Percentiles rank a stretch among this genome's conserved stretches.
Conservation (phyloP, 2,329 filamentous ascomycete species). For the Diplocarpon mali region DNA sequence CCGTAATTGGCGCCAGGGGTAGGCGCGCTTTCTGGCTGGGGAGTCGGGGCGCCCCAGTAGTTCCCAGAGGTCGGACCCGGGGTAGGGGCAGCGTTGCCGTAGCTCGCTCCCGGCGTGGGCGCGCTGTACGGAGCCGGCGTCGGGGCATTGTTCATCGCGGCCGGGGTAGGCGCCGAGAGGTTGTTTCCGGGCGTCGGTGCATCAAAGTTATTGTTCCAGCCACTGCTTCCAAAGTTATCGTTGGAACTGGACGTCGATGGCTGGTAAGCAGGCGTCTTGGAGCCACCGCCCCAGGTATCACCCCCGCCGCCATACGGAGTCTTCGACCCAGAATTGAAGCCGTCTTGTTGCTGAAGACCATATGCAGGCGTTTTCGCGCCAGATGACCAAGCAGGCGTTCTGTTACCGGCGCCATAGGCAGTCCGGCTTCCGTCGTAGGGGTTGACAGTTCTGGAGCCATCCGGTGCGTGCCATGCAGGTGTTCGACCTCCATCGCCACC, state of each 20-base stretch:
- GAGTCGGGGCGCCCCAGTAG: constrained; percentile 30
- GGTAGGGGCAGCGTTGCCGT: constrained; percentile 43
- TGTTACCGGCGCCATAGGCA: constrained; percentile 61
- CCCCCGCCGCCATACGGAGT: constrained; percentile 58
- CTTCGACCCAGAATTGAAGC: constrained; percentile 59
- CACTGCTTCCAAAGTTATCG: constrained; percentile 27
- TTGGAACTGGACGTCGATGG: constrained; percentile 52
- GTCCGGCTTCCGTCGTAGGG: constrained; percentile 54
- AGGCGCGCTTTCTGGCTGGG: constrained; percentile 35
- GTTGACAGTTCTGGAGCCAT: constrained; percentile 56
- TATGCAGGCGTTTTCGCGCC: constrained; percentile 61
- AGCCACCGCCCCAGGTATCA: constrained; percentile 43
- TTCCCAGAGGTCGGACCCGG: constrained; percentile 33
- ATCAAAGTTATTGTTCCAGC: constrained; percentile 41
- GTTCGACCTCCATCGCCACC: constrained; percentile 44
- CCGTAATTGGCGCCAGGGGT: constrained; percentile 30
- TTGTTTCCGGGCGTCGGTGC: constrained; percentile 50
- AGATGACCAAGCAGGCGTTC: constrained; percentile 70
- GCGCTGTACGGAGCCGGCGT: constrained; percentile 38
- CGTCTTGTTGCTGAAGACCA: constrained; percentile 36
- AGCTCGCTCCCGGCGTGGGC: constrained; percentile 35
- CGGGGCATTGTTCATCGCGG: constrained; percentile 38
- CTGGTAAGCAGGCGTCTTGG: constrained; percentile 60
- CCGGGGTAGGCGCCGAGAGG: constrained; percentile 55
- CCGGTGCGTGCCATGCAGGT: constrained; percentile 49